These are phyloP conservation scores for Turnera subulata DNA, from an alignment of 345 rosid genomes.

Conservation along the genomic window DNA sequence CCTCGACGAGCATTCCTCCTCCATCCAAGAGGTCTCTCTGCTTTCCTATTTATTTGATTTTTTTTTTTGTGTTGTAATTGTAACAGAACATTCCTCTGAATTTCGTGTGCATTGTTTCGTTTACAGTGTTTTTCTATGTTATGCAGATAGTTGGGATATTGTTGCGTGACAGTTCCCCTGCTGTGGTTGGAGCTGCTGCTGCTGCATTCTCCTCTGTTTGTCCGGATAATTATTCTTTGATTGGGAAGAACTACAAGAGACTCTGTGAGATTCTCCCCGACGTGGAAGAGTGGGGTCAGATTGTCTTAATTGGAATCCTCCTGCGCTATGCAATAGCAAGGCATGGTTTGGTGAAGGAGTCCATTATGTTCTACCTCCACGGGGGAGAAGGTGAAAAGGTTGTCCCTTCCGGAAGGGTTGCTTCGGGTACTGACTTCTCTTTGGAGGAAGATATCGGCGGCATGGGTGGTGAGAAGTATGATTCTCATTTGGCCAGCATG, in stretches of 20 bases:
- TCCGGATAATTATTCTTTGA: constrained; percentile 69
- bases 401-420: constrained; percentile 42
- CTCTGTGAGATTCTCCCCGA: constrained; percentile 92
- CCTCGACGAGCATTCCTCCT: constrained; percentile 61
- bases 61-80: neutral
- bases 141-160: constrained; percentile 80
- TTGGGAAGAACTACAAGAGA: constrained; percentile 65
- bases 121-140: neutral
- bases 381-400: constrained; percentile 18
- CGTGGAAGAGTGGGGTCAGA: constrained; percentile 99
- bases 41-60: too few species aligned
- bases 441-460: constrained; percentile 32
- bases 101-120: too few species aligned
- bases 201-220: constrained; percentile 84
- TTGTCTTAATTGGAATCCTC: constrained; percentile 70
- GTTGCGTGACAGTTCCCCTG: constrained; percentile 81
- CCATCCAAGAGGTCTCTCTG: constrained; percentile 69
- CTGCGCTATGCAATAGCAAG: constrained; percentile 71
- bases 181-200: constrained; percentile 95
- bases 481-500: constrained; percentile 41
- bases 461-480: constrained; percentile 26
- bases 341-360: constrained; percentile 88
- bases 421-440: constrained; percentile 29
- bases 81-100: neutral
- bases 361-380: constrained; percentile 69